These are phyloP conservation scores for Bocquillonia castaneifolia DNA, from an alignment of 441 rosid species.

Conservation along the genomic window DNA sequence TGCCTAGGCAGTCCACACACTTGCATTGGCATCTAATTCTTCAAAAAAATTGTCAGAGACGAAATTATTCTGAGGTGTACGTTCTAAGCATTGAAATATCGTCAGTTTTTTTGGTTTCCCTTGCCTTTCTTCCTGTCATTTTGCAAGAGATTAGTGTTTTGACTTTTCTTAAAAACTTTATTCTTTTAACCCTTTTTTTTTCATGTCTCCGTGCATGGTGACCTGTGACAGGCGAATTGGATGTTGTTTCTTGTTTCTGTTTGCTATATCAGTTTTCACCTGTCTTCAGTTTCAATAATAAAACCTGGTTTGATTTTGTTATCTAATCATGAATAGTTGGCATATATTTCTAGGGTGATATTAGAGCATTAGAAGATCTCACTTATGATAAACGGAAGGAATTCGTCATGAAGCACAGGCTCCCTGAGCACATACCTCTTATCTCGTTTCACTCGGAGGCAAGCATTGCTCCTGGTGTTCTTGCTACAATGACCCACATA, in stretches of 20 bases:
- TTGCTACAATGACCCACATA: conserved; percentile 55
- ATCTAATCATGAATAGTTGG: not conserved
- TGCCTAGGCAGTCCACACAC: conserved; percentile 5
- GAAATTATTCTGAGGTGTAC: not conserved
- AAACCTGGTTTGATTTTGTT: not conserved
- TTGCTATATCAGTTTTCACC: too few species aligned
- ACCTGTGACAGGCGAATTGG: too few species aligned
- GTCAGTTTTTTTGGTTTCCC: too few species aligned
- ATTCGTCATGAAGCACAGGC: conserved; percentile 52
- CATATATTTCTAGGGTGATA: conserved; percentile 45
- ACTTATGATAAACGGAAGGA: conserved; percentile 53
- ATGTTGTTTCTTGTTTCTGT: too few species aligned
- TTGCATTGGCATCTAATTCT: not conserved
- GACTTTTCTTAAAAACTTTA: too few species aligned
- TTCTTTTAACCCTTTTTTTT: too few species aligned
- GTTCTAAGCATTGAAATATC: not conserved
- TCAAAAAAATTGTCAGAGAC: not conserved
- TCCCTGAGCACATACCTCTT: conserved; percentile 47
- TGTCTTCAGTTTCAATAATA: too few species aligned
- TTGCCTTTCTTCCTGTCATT: too few species aligned
- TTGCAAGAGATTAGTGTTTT: too few species aligned
- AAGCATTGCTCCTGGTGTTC: conserved; percentile 46
- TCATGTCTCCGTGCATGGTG: too few species aligned
- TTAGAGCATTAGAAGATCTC: conserved; percentile 63
- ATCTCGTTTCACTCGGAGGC: conserved; percentile 62